Evolutionary conservation across 2,329 filamentous ascomycete genomes (phyloP).

Genomic region (Talaromyces sp.): DNA sequence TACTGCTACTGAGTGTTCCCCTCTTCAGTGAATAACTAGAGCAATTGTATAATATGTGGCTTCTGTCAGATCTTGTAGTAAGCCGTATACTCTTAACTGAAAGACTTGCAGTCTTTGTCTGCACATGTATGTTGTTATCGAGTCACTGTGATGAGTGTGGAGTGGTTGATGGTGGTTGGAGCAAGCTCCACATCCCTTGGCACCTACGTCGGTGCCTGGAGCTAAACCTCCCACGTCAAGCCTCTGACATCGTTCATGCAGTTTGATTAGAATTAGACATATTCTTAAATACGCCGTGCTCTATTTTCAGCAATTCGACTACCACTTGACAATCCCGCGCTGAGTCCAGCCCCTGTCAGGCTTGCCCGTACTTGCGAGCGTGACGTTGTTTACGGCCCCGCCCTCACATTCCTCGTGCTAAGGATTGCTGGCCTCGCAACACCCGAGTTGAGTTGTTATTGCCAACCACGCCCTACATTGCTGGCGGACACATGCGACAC

Average conservation of each 20-base stretch:
- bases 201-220: not conserved
- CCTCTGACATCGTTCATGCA: not conserved
- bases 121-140: too few species aligned
- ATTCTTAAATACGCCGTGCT: not conserved
- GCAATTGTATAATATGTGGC: too few species aligned
- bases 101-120: too few species aligned
- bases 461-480: constrained; percentile 24
- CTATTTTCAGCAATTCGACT: not conserved
- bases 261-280: not conserved
- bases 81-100: too few species aligned
- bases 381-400: constrained; percentile 14
- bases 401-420: constrained; percentile 21
- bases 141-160: too few species aligned
- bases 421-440: constrained; percentile 12
- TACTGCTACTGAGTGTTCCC: too few species aligned
- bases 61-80: too few species aligned
- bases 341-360: not conserved
- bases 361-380: not conserved
- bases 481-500: constrained; percentile 10
- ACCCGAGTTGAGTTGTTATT: constrained; percentile 7
- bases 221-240: not conserved
- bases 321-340: not conserved
- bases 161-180: not conserved
- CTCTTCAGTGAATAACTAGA: too few species aligned
- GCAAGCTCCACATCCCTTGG: constrained; percentile 1